Percentiles rank a stretch among this genome's conserved stretches.
These are phyloP conservation scores for Craterostigma plantagineum DNA, from an alignment of 257 asterid species.

Conservation along the genomic window DNA sequence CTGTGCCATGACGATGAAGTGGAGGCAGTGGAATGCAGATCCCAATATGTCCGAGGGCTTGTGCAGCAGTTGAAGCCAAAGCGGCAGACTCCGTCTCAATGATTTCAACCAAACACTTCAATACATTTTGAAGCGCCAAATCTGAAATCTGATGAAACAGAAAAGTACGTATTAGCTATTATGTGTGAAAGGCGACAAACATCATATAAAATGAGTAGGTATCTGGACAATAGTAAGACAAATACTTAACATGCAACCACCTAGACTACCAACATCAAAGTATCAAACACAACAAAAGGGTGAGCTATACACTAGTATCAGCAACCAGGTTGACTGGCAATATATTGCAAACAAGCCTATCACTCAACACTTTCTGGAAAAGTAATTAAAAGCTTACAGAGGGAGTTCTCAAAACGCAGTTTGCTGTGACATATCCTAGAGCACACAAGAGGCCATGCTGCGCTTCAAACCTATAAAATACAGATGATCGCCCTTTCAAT, in stretches of 20 bases:
- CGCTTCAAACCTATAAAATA: constrained; percentile 58
- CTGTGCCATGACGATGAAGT: constrained; percentile 35
- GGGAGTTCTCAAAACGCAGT: constrained; percentile 46
- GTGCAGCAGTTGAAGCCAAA: constrained; percentile 80
- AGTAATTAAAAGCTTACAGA: constrained; percentile 35
- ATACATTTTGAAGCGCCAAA: constrained; percentile 48
- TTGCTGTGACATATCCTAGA: constrained; percentile 80
- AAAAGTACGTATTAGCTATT: not conserved
- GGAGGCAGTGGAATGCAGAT: constrained; percentile 60
- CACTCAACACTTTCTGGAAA: no score
- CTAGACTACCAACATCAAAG: no score
- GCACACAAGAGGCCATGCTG: constrained; percentile 73
- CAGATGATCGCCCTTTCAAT: constrained; percentile 9
- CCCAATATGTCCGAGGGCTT: constrained; percentile 95
- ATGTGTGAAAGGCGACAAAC: no score
- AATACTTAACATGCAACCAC: no score
- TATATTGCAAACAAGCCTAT: no score
- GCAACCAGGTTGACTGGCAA: no score
- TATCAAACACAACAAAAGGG: no score
- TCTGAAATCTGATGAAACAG: constrained; percentile 47
- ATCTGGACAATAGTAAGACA: no score
- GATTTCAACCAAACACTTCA: constrained; percentile 61
- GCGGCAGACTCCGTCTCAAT: constrained; percentile 47
- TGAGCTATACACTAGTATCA: no score
- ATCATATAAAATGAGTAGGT: no score